Evolutionary conservation across 2,329 filamentous ascomycete genomes (phyloP), one percentile per base, ranked within the genome.

Genomic region (Zasmidium angulare): DNA sequence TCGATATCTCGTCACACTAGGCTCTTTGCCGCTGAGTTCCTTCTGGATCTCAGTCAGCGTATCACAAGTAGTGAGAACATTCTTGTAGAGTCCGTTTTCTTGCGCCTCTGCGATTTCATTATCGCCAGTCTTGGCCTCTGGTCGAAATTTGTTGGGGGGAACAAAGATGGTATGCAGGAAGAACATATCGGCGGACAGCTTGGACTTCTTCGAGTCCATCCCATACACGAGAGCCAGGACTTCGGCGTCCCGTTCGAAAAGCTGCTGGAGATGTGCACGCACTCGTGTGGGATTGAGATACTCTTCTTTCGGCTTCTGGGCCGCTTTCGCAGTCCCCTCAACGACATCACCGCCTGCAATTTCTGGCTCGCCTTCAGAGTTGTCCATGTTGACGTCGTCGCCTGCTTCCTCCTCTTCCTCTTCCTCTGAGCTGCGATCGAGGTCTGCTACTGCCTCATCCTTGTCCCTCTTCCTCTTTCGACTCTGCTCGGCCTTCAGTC

Each of bases 101-200:
- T 92, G 87, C 2, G 91, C 89, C 74, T 99, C 95, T 23, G 91
- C 86, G 64, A 98, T 89, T 56, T 92, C 87, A 47, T 89, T 87
- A 36, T 89, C 85, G 48, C 91, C 91, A 26, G 90, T 93, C 60
- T 86, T 84, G 10, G 92, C 91, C 73, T 96, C 91, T 12, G 95
- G 93, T 46, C 95, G 87, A 74, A 89, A 99, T 68, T 88, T 89
- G 73, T 96, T 99, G 1, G 95, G 95, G 1, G 96, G 92, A 0
- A 99, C 91, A 14, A 98, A 81, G 54, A 99, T 80, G 36, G 87
- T 88, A 58, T 89, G 87, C 58, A 98, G 81, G 77, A 99, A 99
- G 77, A 99, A 98, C 87, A 98, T 96, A 66, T 96, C 90, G 2
- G 71, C 67, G 23, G 69, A 71, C 0, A 72, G 62, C 20, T 59